Evolutionary conservation across 371 early-diverging fungal species (phyloP).

Genomic region (Syncephalastrum racemosum): DNA sequence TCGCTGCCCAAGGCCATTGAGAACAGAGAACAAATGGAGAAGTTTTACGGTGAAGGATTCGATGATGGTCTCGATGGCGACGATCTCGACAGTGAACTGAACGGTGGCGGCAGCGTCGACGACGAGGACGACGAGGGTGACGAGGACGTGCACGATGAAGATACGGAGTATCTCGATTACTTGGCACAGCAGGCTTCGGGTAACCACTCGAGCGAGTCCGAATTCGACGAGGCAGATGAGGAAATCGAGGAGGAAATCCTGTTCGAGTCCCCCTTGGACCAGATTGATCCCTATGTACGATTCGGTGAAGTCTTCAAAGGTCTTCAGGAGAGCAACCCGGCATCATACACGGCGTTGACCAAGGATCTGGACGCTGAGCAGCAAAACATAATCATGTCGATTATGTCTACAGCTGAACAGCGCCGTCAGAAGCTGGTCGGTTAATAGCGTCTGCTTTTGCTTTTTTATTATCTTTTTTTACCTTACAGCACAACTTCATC

Average conservation of each 20-base stretch:
- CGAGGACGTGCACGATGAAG: conserved; percentile 60
- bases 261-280: conserved; percentile 85
- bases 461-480: too few species aligned
- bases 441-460: too few species aligned
- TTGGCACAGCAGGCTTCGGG: conserved; percentile 57
- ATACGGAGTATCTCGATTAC: conserved; percentile 64
- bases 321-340: conserved; percentile 44
- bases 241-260: conserved; percentile 75
- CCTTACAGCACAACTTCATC: too few species aligned
- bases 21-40: conserved; percentile 66
- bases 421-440: conserved; percentile 16
- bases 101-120: conserved; percentile 39
- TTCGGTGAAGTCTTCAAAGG: conserved; percentile 61
- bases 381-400: conserved; percentile 44
- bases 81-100: conserved; percentile 35
- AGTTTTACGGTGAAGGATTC: conserved; percentile 59
- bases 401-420: conserved; percentile 46
- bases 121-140: conserved; percentile 43
- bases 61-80: conserved; percentile 64
- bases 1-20: conserved; percentile 81
- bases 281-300: conserved; percentile 76
- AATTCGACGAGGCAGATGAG: conserved; percentile 66
- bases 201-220: conserved; percentile 26
- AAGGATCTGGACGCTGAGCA: conserved; percentile 52
- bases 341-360: conserved; percentile 51